Percentiles rank a stretch among this genome's conserved stretches.
Conservation (phyloP, 164 flowering plant species). For the Liriodendron chinense region DNA sequence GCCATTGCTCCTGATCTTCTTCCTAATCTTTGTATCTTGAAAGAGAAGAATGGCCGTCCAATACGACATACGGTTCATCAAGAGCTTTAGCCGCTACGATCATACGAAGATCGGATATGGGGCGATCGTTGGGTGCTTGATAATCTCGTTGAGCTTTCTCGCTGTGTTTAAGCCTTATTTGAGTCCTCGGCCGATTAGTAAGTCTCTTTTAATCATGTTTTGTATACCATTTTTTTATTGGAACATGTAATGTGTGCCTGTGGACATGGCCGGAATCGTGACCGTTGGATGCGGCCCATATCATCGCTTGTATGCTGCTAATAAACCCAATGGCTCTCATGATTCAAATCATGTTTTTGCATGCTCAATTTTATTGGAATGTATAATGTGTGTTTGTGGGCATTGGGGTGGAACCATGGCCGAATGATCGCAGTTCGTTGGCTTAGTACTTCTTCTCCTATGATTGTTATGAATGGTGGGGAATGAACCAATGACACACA, state of each 20-base stretch:
- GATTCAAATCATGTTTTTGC: not conserved
- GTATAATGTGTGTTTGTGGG: not conserved
- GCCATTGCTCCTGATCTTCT: not conserved
- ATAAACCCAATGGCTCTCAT: not conserved
- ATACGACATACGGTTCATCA: slow-evolving; percentile 31
- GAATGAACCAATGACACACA: no score
- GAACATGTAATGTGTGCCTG: not conserved
- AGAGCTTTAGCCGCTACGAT: slow-evolving; percentile 38
- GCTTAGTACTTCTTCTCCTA: no score
- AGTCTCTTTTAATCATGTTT: slow-evolving; percentile 20
- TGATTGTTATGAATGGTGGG: no score
- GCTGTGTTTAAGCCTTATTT: slow-evolving; percentile 34
- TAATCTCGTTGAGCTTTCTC: slow-evolving; percentile 26
- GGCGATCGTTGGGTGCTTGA: slow-evolving; percentile 25
- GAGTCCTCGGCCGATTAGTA: slow-evolving; percentile 39
- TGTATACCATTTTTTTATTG: not conserved
- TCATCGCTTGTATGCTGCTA: not conserved
- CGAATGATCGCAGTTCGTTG: no score
- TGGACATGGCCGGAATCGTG: not conserved
- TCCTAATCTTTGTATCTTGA: not conserved
- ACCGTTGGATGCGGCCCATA: not conserved
- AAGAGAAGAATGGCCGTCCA: not conserved
- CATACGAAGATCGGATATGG: slow-evolving; percentile 34
- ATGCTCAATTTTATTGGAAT: no score
- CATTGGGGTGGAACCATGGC: not conserved